Base-by-base conservation (phyloP, 2,329 filamentous ascomycete species). In the Cercospora nicotianae region DNA sequence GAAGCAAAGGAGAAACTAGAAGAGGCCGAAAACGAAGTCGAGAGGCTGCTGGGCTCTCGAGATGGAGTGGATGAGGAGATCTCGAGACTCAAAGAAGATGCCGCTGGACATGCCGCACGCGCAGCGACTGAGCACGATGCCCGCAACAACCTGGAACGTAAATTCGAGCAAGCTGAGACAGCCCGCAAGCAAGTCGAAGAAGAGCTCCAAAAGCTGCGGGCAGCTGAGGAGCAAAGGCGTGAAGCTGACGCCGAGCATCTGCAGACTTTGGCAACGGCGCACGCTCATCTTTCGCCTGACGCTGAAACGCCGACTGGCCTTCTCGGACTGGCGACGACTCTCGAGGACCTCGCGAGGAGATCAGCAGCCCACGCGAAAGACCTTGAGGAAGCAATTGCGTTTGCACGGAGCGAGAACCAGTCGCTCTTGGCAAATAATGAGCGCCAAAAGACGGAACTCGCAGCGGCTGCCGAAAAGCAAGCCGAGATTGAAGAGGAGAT, bases 21-120 rank as follows among this genome's bases (percentile, higher is more conserved):
- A 76, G 93, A 98, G 73, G 86, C 91, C 5, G 95, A 99, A 79
- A 94, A 97, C 75, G 94, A 97, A 76, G 87, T 98, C 62, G 94
- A 97, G 74, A 87, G 93, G 68, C 87, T 94, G 64, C 86, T 92
- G 51, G 92, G 93, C 74, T 93, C 91, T 48, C 87, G 92, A 53
- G 93, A 97, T 72, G 90, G 96, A 72, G 84, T 97, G 0, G 87
- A 93, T 74, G 83, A 86, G 16, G 91, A 97, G 73, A 81, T 96
- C 16, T 87, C 92, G 65, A 86, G 85, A 60, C 78, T 90, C 20
- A 83, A 82, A 58, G 78, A 77, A 45, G 81, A 82, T 58, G 80
- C 82, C 31, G 80, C 90, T 55, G 81, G 89, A n/a, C 86, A 85
- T 74, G 84, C 88, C 2, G 88, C 94, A 72, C 84, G 89, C 64